Percentiles rank a stretch among this genome's conserved stretches.
These are phyloP conservation scores for Scleroderma bovista DNA, from an alignment of 768 basidiomycete species.

Conservation along the genomic window DNA sequence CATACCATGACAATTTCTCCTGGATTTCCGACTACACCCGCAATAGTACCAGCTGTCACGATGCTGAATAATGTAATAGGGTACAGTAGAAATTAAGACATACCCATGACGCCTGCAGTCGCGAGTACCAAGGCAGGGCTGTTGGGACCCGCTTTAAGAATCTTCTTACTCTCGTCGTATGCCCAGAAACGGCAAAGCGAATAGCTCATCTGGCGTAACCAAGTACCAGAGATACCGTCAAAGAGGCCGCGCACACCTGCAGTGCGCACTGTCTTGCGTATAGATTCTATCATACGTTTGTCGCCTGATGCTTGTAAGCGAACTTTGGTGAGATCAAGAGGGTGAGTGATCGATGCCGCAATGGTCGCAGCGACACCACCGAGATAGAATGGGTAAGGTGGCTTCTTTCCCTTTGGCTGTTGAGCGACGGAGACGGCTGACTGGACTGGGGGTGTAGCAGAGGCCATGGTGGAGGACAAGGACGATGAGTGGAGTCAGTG, in stretches of 20 bases:
- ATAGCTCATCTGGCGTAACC: slow-evolving; percentile 91
- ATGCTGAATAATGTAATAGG: not conserved
- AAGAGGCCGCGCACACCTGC: slow-evolving; percentile 71
- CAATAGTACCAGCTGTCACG: slow-evolving; percentile 69
- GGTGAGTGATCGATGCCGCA: slow-evolving; percentile 85
- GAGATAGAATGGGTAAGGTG: slow-evolving; percentile 83
- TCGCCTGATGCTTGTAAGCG: slow-evolving; percentile 88
- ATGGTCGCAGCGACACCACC: slow-evolving; percentile 86
- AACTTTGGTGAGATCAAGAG: slow-evolving; percentile 87
- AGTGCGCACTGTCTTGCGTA: slow-evolving; percentile 76
- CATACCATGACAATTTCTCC: slow-evolving; percentile 74
- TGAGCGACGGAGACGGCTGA: slow-evolving; percentile 4
- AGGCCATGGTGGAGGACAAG: slow-evolving; percentile 11
- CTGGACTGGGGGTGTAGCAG: slow-evolving; percentile 3
- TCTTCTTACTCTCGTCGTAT: slow-evolving; percentile 86
- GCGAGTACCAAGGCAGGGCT: slow-evolving; percentile 80
- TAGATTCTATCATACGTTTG: slow-evolving; percentile 81
- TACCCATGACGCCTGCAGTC: slow-evolving; percentile 80
- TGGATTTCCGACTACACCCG: slow-evolving; percentile 85
- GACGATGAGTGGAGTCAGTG: not conserved
- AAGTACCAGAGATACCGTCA: slow-evolving; percentile 84
- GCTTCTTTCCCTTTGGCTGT: slow-evolving; percentile 38
- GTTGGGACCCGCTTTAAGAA: slow-evolving; percentile 60
- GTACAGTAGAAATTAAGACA: slow-evolving; percentile 22
- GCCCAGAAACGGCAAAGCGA: slow-evolving; percentile 92